Evolutionary conservation across 1,284 basidiomycete species (phyloP), one percentile per base, ranked within the genome.

Genomic region (Apiotrichum gamsii): DNA sequence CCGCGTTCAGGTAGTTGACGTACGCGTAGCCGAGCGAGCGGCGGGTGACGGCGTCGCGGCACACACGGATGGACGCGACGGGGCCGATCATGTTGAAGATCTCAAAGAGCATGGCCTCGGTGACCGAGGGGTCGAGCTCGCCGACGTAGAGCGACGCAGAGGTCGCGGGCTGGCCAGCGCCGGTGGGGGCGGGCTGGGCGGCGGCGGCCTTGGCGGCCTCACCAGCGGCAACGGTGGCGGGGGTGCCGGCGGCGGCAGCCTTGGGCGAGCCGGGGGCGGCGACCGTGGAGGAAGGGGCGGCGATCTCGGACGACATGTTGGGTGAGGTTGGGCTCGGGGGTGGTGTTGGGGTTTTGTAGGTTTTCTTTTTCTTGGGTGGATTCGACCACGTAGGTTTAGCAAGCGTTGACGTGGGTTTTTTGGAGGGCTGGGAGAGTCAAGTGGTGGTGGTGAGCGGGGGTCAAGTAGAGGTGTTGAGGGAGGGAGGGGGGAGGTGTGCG

Each of bases 11-110:
- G 75, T 95, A 99, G 79, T 98, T 99, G 73, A 99, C 94, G 75
- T 98, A 99, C 56, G 95, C 95, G 78, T 99, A 99, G 54, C 95
- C 95, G 69, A 99, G 86, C 50, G 95, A 98, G 66, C 95, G 93
- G 76, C 95, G 89, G 58, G 95, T 99, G 62, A 98, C 94, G 60
- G 95, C 94, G 77, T 99, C 95, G 73, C 95, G 91, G 77, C 95
- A 99, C 66, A 99, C 95, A 77, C 94, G 91, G 73, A 99, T 98
- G 86, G 88, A 91, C 53, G 91, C 91, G 58, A 99, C 95, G 49
- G 94, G 93, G 50, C 95, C 95, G 74, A 98, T 90, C 90, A 98
- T 95, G 76, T 94, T 96, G 81, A 99, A 99, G 73, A 99, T 98
- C 80, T 98, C 95, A 71, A 97, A 99, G 52, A 99, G 82, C 89